Evolutionary conservation across 2,329 filamentous ascomycete genomes (phyloP), one percentile per base, ranked within the genome.

Genomic region (Pleomassaria siparia): DNA sequence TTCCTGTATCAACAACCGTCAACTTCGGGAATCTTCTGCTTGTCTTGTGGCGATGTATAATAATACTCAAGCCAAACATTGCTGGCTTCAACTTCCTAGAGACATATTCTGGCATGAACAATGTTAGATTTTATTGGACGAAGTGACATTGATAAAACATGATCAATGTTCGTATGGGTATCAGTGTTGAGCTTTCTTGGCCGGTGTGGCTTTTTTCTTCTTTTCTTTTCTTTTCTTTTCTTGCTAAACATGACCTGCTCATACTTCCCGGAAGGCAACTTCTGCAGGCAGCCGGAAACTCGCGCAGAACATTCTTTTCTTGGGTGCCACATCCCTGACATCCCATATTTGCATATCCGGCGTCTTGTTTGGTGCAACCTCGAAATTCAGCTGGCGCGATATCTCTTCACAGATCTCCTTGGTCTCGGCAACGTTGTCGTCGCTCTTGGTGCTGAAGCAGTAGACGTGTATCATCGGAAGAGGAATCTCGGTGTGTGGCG

Each of bases 241-340:
- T 21, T 8, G 8, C 24, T 15, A 8, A 26, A 16, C 37, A 10
- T 22, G 6, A 4, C 37, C 7, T 11, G 13, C 25, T 36, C 20
- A 50, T n/a, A 50, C 44, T 43, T 58, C 28, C 33, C 81, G 78
- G 74, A 96, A 96, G 12, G 91, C 94, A 5, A 96, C 89, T 60
- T 89, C 84, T 26, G 77, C 73, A 2, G 94, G 94, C 50, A 99
- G 67, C 53, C 91, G 83, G 73, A 99, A 97, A 58, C 85, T 95
- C 24, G 90, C 92, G 70, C 94, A 97, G 71, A 92, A 97, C 91
- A 96, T 96, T 66, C 87, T 83, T 79, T 99, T 99, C 64, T 89
- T 87, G 4, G 94, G 94, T 49, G 91, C 89, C 46, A 99, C 94
- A 58, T 95, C 85, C 55, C 94, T 81, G 26, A 97, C 90, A 67